phyloP scores from a whole-genome alignment of 2,329 filamentous ascomycete species.

The Alternaria gansuensis region DNA sequence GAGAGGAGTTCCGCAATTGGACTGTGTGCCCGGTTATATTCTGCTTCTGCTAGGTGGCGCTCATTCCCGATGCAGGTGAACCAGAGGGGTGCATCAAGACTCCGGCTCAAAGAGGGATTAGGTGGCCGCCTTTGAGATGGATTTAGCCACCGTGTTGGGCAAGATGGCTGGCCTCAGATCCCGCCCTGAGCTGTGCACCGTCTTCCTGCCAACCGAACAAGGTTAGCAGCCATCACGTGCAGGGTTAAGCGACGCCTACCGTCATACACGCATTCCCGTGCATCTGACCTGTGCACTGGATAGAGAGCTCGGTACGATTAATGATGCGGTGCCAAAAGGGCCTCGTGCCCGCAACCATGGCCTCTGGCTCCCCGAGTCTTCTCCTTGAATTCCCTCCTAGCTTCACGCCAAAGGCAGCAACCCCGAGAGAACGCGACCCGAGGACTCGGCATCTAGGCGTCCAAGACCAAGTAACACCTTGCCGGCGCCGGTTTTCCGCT shows the following conservation, averaged over 20 bases:
- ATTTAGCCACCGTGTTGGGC: conserved; percentile 13
- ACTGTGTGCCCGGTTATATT: not conserved
- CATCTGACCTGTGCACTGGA: conserved; percentile 11
- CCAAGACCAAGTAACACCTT: conserved; percentile 6
- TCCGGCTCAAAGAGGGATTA: conserved; percentile 4
- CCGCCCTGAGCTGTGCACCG: conserved; percentile 9
- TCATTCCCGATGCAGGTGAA: conserved; percentile 6
- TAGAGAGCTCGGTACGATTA: conserved; percentile 4
- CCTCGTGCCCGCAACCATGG: conserved; percentile 7
- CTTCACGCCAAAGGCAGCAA: not conserved
- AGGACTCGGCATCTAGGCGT: conserved; percentile 10
- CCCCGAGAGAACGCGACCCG: conserved; percentile 9
- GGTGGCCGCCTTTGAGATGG: conserved; percentile 7
- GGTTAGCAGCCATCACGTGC: conserved; percentile 1
- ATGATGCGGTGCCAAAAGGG: conserved; percentile 15
- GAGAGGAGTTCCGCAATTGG: conserved; percentile 6
- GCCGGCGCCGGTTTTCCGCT: conserved; percentile 3
- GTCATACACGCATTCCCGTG: conserved; percentile 25
- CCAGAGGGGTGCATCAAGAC: conserved; percentile 8
- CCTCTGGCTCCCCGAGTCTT: not conserved
- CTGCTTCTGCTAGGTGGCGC: not conserved
- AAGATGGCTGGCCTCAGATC: conserved; percentile 13
- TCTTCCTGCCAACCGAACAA: not conserved
- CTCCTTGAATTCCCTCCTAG: not conserved
- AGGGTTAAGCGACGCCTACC: conserved; percentile 21